Base-by-base conservation (phyloP, 164 flowering plant species). In the Annona squamosa region DNA sequence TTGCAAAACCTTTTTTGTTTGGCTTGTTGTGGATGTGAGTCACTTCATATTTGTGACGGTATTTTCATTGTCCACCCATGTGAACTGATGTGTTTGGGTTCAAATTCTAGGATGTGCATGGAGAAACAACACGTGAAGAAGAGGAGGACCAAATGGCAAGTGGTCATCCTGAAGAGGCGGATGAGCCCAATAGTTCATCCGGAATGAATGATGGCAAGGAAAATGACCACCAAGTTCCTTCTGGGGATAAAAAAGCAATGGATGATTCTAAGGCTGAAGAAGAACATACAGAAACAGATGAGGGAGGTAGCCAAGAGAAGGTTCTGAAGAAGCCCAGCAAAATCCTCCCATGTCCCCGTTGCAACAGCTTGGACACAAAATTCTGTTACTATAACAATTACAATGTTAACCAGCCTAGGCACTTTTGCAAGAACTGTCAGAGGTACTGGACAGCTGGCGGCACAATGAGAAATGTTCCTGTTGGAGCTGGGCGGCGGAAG, bases 401-500 rank as follows among this genome's bases (percentile, higher is more conserved):
- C 67, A 76, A 76, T 45, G 74, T 76, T 9, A 76, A 76, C 68
- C 78, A 76, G 61, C 78, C 78, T 26, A 71, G 78, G 62, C 78
- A 76, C 61, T 76, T 76, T 48, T 76, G 78, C 65, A 76, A 76
- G 74, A 71, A 76, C 48, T 76, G 78, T 71, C 78, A 76, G 47
- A 76, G 78, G 46, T 76, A 76, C 65, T 76, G 78, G 78, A 76
- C 78, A 10, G 78, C 78, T 48, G 78, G 78, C 17, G 78, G 78
- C 18, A 76, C 78, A 19, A 76, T 76, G 78, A 76, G 78, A 48
- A 76, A 76, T 76, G 78, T 76, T 17, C 78, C 78, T 66, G 74
- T 76, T 17, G 78, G 78, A 3, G 74, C 78, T 41, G 78, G 78
- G n/a, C 41, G 78, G 59, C 74, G 78, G 26, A 76, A 76, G 46